Base-by-base conservation (phyloP, 441 rosid genomes). In the Francoa sonchifolia region DNA sequence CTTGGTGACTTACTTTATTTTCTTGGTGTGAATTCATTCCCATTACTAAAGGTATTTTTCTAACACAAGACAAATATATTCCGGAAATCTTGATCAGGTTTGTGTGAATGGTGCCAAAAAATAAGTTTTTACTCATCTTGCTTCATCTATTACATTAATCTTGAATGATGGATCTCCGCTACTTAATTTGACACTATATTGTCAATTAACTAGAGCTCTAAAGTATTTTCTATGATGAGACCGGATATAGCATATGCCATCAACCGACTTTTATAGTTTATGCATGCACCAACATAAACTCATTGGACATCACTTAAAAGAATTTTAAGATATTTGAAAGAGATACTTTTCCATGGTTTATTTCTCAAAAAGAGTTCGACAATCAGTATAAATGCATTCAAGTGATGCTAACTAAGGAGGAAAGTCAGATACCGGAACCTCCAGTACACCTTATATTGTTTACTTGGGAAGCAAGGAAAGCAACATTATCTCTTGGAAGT, bases 401-500 rank as follows among this genome's bases (percentile, higher is more conserved):
- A 33, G 10, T 18, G 43, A 39, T 19, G 19, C 15, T 4, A 12
- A 39, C 10, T 39, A 6, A 2, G 28, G 43, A 8, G 28, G 28
- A 8, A 11, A 9, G 7, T 5, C 9, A 3, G 28, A 20, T 19
- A 21, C 15, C 10, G 27, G 29, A 8, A 1, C 26, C n/a, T 39
- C 28, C 2, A 39, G n/a, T 10, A 6, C 14, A 18, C 14, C 6
- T 6, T 39, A 39, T 21, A 22, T 18, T 9, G 14, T 18, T 22
- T 18, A 8, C 25, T 39, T 22, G 15, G 20, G 29, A n/a, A n/a
- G n/a, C n/a, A n/a, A n/a, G n/a, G n/a, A n/a, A 18, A 11, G 8
- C 15, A 39, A 39, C 13, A 39, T 39, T 19, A 19, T 19, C 17
- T 39, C n/a, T 19, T 39, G 22, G 28, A 39, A 39, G 28, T 20